Conservation (phyloP, 352 stramenopile species). For the Paralagenidium karlingii region DNA sequence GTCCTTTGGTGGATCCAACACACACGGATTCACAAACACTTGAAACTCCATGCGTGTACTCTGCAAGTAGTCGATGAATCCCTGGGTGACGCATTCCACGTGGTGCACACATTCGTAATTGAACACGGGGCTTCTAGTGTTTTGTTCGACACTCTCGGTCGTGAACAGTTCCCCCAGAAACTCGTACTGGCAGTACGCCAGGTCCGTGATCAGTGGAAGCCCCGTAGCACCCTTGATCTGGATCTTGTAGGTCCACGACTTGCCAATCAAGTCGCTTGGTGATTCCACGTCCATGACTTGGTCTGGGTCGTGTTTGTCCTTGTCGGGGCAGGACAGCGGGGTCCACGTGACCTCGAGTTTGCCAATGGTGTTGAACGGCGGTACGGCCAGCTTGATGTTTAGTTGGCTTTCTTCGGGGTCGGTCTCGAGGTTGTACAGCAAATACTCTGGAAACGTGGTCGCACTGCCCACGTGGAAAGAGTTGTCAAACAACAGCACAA, state of each 20-base stretch:
- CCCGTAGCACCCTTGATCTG: conserved; percentile 71
- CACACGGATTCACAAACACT: conserved; percentile 83
- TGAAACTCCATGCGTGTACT: conserved; percentile 74
- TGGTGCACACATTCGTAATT: conserved; percentile 85
- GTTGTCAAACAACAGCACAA: conserved; percentile 88
- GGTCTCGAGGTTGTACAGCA: conserved; percentile 88
- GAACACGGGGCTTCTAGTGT: conserved; percentile 78
- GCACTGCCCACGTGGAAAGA: conserved; percentile 86
- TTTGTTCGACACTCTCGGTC: conserved; percentile 84
- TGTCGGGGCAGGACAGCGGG: conserved; percentile 64
- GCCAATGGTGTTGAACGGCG: conserved; percentile 88
- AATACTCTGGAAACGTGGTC: conserved; percentile 88
- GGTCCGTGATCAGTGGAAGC: conserved; percentile 80
- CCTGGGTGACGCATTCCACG: conserved; percentile 72
- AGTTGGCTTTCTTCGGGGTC: conserved; percentile 82
- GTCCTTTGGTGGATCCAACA: conserved; percentile 75
- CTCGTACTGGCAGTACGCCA: conserved; percentile 89
- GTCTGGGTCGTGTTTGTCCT: conserved; percentile 50
- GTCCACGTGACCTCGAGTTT: conserved; percentile 86
- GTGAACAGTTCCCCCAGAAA: conserved; percentile 88
- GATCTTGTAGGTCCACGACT: conserved; percentile 85
- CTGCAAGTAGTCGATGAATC: conserved; percentile 82
- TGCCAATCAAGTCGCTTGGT: conserved; percentile 69
- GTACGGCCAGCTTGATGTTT: conserved; percentile 84
- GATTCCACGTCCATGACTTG: conserved; percentile 61